Percentiles rank a stretch among this genome's conserved stretches.
Conservation (phyloP, 75 land plant species). For the Picea glauca region DNA sequence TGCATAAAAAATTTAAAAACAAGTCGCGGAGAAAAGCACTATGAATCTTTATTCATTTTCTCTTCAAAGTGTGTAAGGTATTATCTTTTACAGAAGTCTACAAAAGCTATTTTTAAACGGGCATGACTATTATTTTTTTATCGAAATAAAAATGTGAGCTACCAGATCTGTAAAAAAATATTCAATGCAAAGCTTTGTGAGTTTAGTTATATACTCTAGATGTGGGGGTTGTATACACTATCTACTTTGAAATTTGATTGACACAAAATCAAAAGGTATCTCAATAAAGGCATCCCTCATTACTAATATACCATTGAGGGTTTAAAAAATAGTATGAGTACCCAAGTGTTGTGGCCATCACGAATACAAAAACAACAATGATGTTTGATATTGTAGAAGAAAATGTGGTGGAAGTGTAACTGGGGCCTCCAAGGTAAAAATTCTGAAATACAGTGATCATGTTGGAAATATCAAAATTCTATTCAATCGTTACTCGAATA, state of each 20-base stretch:
- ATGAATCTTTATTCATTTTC: too few relatives aligned
- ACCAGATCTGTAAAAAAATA: too few relatives aligned
- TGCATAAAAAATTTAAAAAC: neutral
- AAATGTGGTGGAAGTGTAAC: constrained; percentile 31
- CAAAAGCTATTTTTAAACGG: too few relatives aligned
- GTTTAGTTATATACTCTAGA: too few relatives aligned
- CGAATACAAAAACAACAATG: constrained; percentile 34
- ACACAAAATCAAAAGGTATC: neutral
- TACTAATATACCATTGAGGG: neutral
- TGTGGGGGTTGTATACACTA: neutral
- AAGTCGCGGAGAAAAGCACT: too few relatives aligned
- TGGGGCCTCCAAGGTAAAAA: constrained; percentile 12
- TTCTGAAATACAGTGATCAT: constrained; percentile 7
- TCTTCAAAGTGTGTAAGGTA: too few relatives aligned
- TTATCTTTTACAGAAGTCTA: too few relatives aligned
- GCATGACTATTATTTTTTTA: too few relatives aligned
- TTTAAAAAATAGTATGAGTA: neutral
- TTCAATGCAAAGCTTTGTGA: too few relatives aligned
- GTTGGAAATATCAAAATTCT: neutral
- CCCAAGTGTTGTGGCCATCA: constrained; percentile 31
- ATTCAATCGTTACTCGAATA: too few relatives aligned
- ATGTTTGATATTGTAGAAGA: constrained; percentile 30
- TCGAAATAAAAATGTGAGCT: too few relatives aligned
- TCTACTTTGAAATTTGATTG: neutral
- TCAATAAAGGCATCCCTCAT: neutral